Conservation (phyloP, 2,329 filamentous ascomycete species). For the Venturia carpophila region DNA sequence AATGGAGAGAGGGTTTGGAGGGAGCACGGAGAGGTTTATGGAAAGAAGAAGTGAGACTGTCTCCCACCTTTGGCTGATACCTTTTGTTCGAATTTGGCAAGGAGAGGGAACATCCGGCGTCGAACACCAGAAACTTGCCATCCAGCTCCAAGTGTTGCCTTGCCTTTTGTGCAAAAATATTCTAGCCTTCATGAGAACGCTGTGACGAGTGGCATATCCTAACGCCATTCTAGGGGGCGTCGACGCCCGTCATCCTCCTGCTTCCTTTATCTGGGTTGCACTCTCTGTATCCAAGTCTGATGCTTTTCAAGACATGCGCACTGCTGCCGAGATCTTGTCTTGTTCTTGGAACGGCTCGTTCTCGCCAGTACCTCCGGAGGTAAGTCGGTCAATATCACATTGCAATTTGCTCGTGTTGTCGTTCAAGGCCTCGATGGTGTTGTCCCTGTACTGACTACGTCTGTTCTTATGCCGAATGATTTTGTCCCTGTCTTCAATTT, state of each 20-base stretch:
- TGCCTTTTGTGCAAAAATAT: background rate
- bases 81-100: background rate
- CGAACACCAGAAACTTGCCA: background rate
- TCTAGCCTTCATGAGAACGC: background rate
- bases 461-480: background rate
- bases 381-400: too few relatives aligned
- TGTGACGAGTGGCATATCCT: background rate
- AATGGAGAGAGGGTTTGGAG: background rate
- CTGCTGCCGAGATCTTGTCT: background rate
- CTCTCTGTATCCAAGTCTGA: background rate
- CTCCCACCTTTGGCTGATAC: background rate
- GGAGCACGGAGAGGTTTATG: background rate
- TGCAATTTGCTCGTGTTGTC: too few relatives aligned
- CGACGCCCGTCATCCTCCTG: too few relatives aligned
- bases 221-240: background rate
- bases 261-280: too few relatives aligned
- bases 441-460: background rate
- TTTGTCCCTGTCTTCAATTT: background rate
- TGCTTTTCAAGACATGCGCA: background rate
- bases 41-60: background rate
- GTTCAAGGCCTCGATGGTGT: background rate
- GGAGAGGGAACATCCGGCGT: background rate
- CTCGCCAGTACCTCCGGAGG: too few relatives aligned
- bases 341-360: too few relatives aligned
- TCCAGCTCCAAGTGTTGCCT: background rate